Base-by-base conservation (phyloP, 805 yeast genomes). In the Kuraishia hungarica region DNA sequence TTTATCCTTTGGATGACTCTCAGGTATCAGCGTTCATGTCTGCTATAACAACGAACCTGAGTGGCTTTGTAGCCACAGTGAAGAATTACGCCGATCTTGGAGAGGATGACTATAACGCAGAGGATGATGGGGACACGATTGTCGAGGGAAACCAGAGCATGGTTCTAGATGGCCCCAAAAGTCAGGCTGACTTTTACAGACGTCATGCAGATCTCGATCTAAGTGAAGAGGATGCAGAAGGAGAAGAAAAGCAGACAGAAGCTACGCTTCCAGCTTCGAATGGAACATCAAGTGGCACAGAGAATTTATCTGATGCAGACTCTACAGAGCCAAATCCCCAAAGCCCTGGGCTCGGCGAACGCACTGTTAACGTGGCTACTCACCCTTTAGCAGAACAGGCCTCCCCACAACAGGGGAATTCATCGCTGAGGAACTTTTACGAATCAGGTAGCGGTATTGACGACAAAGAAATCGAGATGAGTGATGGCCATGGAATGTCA, bases 51-150 rank as follows among this genome's bases (percentile, higher is more conserved):
- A 35, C 43, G 5, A 35, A 35, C 11, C 43, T 35, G 17, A 35
- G 43, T 35, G 43, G 43, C n/a, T 35, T 35, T 35, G 43, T 35
- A 15, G 43, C 43, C 43, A 35, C 43, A 20, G 43, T 54, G 48
- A 20, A 50, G 6, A 55, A 53, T 2, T 48, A n/a, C 22, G 51
- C 39, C 11, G 53, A 56, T 1, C 39, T 35, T 13, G 59, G 53
- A 7, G 26, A 39, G 15, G 51, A 54, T 6, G 29, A 26, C 29
- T 55, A 50, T 15, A 51, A 50, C 21, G 23, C 35, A 13, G 58
- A 53, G 39, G 46, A 20, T 19, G 52, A 53, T 5, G 54, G 54
- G 5, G 50, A 23, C 4, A 48, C 28, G 10, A 22, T 21, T 48
- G 28, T 21, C 17, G 50, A n/a, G 24, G 50, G 28, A 13, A 48